Evolutionary conservation across 345 rosid species (phyloP).

Genomic region (Clausena lansium): DNA sequence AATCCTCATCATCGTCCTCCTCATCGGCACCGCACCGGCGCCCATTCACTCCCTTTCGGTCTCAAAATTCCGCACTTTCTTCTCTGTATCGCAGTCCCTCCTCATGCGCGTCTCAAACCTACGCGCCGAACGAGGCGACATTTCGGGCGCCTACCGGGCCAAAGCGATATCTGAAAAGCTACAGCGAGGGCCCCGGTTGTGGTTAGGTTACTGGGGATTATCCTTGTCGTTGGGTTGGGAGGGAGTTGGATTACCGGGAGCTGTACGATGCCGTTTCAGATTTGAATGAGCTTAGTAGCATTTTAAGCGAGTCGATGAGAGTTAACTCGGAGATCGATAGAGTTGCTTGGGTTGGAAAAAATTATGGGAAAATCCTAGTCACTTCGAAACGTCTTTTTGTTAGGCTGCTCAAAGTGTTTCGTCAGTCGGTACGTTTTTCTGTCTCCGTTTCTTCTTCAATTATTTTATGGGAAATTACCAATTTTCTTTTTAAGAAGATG

Average conservation of each 20-base stretch:
- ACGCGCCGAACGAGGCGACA: slow-evolving; percentile 70
- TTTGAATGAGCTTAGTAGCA: slow-evolving; percentile 51
- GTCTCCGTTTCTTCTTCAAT: background rate
- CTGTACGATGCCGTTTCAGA: slow-evolving; percentile 53
- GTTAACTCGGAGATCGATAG: slow-evolving; percentile 46
- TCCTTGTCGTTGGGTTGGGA: slow-evolving; percentile 76
- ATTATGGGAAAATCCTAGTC: slow-evolving; percentile 48
- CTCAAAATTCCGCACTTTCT: slow-evolving; percentile 40
- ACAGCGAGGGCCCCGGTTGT: slow-evolving; percentile 46
- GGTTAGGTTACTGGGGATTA: slow-evolving; percentile 27
- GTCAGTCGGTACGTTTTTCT: slow-evolving; percentile 45
- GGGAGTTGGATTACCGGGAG: slow-evolving; percentile 51
- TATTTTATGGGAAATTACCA: too few relatives aligned
- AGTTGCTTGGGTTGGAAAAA: slow-evolving; percentile 46
- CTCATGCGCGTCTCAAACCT: slow-evolving; percentile 68
- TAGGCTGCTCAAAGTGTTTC: slow-evolving; percentile 51
- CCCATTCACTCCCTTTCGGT: slow-evolving; percentile 32
- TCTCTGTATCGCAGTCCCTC: slow-evolving; percentile 72
- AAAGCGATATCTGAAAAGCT: slow-evolving; percentile 49
- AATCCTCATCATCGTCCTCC: slow-evolving; percentile 28
- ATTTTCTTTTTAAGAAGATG: too few relatives aligned
- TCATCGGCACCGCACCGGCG: slow-evolving; percentile 25
- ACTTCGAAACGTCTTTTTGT: slow-evolving; percentile 43
- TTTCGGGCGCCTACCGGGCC: slow-evolving; percentile 53
- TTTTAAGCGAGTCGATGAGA: slow-evolving; percentile 44